Conservation (phyloP, 305 asterid genomes). For the Fraxinus ornus region DNA sequence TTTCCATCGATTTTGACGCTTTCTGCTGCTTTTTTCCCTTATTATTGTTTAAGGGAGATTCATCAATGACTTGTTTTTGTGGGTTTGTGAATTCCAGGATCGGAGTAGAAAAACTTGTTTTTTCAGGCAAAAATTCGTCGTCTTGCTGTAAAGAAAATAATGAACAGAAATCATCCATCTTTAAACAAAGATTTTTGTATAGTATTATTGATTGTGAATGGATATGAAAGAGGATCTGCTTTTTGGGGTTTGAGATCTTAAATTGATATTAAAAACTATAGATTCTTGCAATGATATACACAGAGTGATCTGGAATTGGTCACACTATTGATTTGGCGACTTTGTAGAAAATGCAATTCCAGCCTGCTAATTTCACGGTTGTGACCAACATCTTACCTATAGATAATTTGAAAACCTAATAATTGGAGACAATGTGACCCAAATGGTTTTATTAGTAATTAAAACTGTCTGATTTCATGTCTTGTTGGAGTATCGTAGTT, state of each 20-base stretch:
- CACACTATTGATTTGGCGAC: slow-evolving; percentile 31
- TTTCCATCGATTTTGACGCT: neutral
- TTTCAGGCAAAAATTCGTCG: neutral
- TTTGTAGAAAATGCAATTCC: neutral
- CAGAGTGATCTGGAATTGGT: neutral
- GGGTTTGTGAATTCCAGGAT: slow-evolving; percentile 11
- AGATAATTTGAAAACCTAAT: neutral
- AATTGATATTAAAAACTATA: neutral
- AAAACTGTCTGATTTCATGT: neutral
- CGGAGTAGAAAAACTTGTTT: neutral
- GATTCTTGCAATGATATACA: slow-evolving; percentile 23
- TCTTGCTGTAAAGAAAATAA: slow-evolving; percentile 13
- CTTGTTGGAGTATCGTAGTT: slow-evolving; percentile 8
- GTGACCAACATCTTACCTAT: slow-evolving; percentile 10
- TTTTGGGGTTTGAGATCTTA: neutral
- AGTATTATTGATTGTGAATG: neutral
- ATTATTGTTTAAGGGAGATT: neutral
- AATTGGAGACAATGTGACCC: slow-evolving; percentile 8
- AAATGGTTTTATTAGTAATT: neutral
- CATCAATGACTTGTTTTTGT: slow-evolving; percentile 1
- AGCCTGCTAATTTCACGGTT: neutral
- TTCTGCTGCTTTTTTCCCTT: neutral
- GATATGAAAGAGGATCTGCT: neutral
- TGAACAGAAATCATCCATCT: slow-evolving; percentile 10
- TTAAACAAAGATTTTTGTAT: neutral